Percentiles rank a stretch among this genome's conserved stretches.
phyloP scores from a whole-genome alignment of 1,284 basidiomycete genomes.

The Macrocystidia cucumis region DNA sequence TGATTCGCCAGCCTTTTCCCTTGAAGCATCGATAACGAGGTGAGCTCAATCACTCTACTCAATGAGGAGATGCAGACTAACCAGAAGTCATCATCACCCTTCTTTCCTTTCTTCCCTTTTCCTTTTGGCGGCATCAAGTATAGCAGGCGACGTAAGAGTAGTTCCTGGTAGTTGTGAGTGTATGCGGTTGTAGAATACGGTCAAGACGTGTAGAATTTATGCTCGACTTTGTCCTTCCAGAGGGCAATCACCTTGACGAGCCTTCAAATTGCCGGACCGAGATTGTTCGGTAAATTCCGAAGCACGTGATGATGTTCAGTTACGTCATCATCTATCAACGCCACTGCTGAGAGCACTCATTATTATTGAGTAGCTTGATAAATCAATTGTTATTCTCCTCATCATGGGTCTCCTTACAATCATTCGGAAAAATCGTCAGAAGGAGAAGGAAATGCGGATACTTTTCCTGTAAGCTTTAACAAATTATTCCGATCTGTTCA shows the following conservation, averaged over 20 bases:
- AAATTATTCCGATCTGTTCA: no score
- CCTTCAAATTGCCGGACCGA: no score
- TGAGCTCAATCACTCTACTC: slow-evolving; percentile 7
- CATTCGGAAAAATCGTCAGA: slow-evolving; percentile 92
- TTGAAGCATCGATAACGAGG: slow-evolving; percentile 23
- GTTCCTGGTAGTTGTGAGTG: no score
- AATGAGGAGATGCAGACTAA: slow-evolving; percentile 27
- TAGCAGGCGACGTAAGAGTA: slow-evolving; percentile 3
- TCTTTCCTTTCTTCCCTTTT: slow-evolving; percentile 84
- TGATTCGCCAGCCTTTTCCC: slow-evolving; percentile 65
- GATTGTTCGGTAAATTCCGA: no score
- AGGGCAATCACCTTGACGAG: no score
- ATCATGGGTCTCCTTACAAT: slow-evolving; percentile 90
- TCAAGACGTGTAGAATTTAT: no score
- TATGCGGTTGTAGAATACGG: no score
- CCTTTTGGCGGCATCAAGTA: slow-evolving; percentile 77
- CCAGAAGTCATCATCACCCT: slow-evolving; percentile 75
- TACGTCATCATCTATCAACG: no score
- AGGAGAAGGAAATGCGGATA: slow-evolving; percentile 93
- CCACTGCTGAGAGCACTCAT: neutral
- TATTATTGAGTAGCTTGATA: neutral
- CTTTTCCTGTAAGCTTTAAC: slow-evolving; percentile 75
- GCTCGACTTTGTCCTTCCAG: no score
- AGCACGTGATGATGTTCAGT: no score
- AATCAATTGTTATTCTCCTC: slow-evolving; percentile 1